Evolutionary conservation across 169 alveolate species (phyloP), one percentile per base, ranked within the genome.

Genomic region (Cryptosporidium tyzzeri): DNA sequence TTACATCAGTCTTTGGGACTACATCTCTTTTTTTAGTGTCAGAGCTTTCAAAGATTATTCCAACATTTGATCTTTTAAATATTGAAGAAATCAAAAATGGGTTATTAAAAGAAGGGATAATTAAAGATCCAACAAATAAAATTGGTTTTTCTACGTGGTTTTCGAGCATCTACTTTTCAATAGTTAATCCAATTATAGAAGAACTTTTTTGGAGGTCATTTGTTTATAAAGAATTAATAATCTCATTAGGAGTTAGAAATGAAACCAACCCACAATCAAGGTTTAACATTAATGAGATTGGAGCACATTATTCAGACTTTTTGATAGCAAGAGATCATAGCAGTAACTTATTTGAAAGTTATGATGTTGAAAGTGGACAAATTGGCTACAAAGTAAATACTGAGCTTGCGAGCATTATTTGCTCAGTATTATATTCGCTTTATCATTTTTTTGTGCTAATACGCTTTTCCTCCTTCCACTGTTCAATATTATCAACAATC

Each of bases 121-220:
- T 59, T 7, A 21, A 41, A 18, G 53, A 80, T 62, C 26, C 26
- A 29, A 33, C 16, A 8, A 12, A 62, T 12, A 21, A 37, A 1
- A 12, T 59, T 31, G 29, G 33, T 26, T 37, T 65, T n/a, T 80
- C 37, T 45, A 26, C 69, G 6, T 45, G 37, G 26, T 45, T 59
- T 45, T 80, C 89, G 8, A 37, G 39, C 41, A 33, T 80, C 26
- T 80, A 80, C n/a, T 62, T 80, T 41, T 65, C 62, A 3, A 37
- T 59, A 21, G 45, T 80, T 37, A 80, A 80, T 48, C 89, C 89
- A 41, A 21, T 80, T 18, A 45, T 80, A 39, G 89, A 80, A 39
- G 89, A 80, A 29, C 33, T 80, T 26, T 80, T 80, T 62, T 80
- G 89, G 89, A 61, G 89, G 62, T 65, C 50, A 7, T 80, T 80